phyloP scores from a whole-genome alignment of 2,329 filamentous ascomycete species.

The Trichoderma semiorbis region DNA sequence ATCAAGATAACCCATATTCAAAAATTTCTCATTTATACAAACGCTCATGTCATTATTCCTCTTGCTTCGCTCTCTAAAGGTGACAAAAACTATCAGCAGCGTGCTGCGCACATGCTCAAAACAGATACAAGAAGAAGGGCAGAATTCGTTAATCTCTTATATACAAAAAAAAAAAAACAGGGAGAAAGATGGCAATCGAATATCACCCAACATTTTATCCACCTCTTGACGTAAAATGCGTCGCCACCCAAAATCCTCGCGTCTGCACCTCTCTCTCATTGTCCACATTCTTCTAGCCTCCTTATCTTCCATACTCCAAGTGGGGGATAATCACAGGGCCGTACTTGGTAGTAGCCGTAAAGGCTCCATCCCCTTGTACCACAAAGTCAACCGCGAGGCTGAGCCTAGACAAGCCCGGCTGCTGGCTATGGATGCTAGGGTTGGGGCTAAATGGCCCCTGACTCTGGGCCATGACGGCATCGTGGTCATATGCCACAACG shows the following conservation, averaged over 20 bases:
- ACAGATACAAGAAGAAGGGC: background rate
- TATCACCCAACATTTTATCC: background rate
- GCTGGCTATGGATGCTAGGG: conserved; percentile 35
- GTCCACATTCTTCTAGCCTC: background rate
- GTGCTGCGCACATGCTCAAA: background rate
- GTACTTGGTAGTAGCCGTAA: conserved; percentile 85
- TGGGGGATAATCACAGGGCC: conserved; percentile 93
- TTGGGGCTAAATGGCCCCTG: conserved; percentile 39
- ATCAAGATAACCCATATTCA: background rate
- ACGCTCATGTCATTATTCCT: background rate
- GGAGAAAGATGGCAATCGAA: background rate
- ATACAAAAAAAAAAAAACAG: conserved; percentile 8
- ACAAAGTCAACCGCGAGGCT: conserved; percentile 95
- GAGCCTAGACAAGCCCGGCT: conserved; percentile 58
- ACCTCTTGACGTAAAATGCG: background rate
- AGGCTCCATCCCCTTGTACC: conserved; percentile 85
- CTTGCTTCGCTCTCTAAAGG: background rate
- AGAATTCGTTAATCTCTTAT: background rate
- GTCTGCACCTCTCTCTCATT: background rate
- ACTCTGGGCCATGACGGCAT: conserved; percentile 52
- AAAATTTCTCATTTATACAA: background rate
- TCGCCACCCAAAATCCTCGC: background rate
- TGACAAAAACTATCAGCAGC: background rate
- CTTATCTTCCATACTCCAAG: conserved; percentile 63
- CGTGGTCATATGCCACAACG: conserved; percentile 90